Evolutionary conservation across 1,284 basidiomycete genomes (phyloP), one percentile per base, ranked within the genome.

Genomic region (Trametes sp.): DNA sequence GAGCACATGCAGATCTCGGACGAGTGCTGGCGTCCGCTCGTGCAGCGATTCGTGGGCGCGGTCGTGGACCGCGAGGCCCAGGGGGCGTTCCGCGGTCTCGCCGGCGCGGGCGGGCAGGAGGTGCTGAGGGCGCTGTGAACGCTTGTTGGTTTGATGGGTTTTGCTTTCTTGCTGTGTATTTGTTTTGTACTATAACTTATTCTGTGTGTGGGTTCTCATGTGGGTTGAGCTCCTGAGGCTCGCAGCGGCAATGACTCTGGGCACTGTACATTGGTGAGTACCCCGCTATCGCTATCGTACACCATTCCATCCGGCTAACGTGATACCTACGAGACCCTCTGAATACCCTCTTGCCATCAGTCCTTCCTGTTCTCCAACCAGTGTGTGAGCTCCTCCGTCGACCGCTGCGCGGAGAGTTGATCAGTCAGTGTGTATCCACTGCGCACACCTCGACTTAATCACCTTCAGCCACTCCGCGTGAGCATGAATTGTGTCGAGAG

Each of bases 1-100:
- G 82, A 84, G 70, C 95, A 98, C 74, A 97, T 98, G 96, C 83
- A 92, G 59, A 78, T 98, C 50, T 77, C 73, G 14, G 70, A 70
- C 19, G 69, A 70, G 14, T 88, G 92, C 75, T 88, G 88, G 89
- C 76, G 85, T 72, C 76, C 76, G 10, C 69, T 89, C 5, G 83
- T 87, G 21, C 69, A 75, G 64, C 72, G 76, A 50, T 87, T 79
- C 66, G 78, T 79, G 13, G 74, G 74, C 19, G 45, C 23, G 13
- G 46, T 70, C 23, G 26, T 50, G 23, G 54, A 61, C 26, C 53
- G 48, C 28, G 45, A 44, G 28, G 38, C 31, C n/a, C n/a, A n/a
- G n/a, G n/a, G n/a, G 14, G 13, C 21, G 36, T 31, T 44, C 29
- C 35, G 19, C 2, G 7, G 2, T 10, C n/a, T n/a, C n/a, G n/a